These are phyloP conservation scores for Boletus subparvulus DNA, from an alignment of 768 basidiomycete genomes.

Conservation along the genomic window DNA sequence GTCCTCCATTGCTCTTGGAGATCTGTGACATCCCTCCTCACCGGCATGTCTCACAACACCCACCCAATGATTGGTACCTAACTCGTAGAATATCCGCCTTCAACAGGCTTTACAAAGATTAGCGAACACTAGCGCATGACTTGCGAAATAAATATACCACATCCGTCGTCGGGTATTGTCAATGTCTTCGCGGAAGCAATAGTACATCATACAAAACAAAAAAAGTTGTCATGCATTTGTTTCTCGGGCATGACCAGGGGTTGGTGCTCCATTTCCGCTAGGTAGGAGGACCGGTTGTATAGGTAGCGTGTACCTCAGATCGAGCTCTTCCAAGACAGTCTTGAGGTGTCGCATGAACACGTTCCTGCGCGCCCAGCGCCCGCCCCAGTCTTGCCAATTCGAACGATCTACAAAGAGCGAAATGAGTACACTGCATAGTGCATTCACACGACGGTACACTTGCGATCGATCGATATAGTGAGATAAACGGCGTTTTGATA, in stretches of 20 bases:
- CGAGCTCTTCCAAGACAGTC: conserved; percentile 68
- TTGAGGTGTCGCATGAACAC: conserved; percentile 76
- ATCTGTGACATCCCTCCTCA: conserved; percentile 10
- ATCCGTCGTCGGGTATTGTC: background rate
- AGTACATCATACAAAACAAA: background rate
- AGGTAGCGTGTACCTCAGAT: conserved; percentile 68
- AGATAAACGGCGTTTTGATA: conserved; percentile 70
- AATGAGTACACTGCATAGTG: background rate
- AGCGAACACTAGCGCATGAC: background rate
- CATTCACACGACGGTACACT: conserved; percentile 26
- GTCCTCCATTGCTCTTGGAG: conserved; percentile 62
- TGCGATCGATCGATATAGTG: conserved; percentile 70
- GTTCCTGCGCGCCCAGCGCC: conserved; percentile 71
- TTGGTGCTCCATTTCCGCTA: conserved; percentile 6
- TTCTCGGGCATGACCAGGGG: background rate
- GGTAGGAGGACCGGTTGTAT: conserved; percentile 68
- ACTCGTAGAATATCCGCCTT: conserved; percentile 29
- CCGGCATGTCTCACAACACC: background rate
- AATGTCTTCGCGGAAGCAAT: background rate
- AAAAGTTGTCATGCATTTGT: background rate
- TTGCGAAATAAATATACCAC: background rate
- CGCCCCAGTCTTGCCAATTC: conserved; percentile 90
- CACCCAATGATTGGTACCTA: conserved; percentile 2
- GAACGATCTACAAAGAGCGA: conserved; percentile 51
- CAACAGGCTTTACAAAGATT: conserved; percentile 32